phyloP scores from a whole-genome alignment of 106 monocot species.

The Ottelia alismoides region DNA sequence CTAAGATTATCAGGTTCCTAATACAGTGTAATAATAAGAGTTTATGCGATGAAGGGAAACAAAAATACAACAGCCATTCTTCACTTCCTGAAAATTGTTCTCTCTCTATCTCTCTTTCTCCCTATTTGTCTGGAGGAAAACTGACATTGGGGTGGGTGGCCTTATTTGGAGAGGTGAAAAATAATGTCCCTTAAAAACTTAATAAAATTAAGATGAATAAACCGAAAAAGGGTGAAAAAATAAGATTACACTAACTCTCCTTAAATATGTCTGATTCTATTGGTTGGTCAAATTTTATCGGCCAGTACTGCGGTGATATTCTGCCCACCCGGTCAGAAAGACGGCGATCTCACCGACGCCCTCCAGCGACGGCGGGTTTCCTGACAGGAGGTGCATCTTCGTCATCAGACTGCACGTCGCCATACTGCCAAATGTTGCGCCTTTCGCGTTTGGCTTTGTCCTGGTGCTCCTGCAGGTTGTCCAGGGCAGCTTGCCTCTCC shows the following conservation, averaged over 20 bases:
- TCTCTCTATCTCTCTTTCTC: no score
- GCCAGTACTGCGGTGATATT: no score
- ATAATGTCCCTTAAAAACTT: slow-evolving; percentile 20
- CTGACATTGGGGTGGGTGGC: not conserved
- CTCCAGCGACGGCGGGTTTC: slow-evolving; percentile 50
- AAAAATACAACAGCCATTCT: no score
- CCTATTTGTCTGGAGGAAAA: not conserved
- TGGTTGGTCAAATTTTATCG: not conserved
- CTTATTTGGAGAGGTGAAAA: slow-evolving; percentile 28
- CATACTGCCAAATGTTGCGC: slow-evolving; percentile 87
- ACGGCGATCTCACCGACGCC: slow-evolving; percentile 20
- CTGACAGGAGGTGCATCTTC: slow-evolving; percentile 76
- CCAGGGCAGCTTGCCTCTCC: slow-evolving; percentile 62
- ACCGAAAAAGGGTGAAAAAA: not conserved
- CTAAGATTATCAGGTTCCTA: no score
- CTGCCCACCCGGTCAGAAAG: not conserved
- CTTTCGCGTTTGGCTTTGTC: slow-evolving; percentile 73
- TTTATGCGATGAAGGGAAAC: no score
- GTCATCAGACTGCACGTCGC: slow-evolving; percentile 84
- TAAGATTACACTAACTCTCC: not conserved
- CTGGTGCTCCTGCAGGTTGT: slow-evolving; percentile 86
- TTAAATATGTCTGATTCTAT: not conserved
- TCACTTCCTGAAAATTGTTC: no score
- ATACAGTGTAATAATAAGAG: no score
- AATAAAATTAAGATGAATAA: slow-evolving; percentile 2